Conservation (phyloP, 441 rosid species). For the Pelargonium cotyledonis region DNA sequence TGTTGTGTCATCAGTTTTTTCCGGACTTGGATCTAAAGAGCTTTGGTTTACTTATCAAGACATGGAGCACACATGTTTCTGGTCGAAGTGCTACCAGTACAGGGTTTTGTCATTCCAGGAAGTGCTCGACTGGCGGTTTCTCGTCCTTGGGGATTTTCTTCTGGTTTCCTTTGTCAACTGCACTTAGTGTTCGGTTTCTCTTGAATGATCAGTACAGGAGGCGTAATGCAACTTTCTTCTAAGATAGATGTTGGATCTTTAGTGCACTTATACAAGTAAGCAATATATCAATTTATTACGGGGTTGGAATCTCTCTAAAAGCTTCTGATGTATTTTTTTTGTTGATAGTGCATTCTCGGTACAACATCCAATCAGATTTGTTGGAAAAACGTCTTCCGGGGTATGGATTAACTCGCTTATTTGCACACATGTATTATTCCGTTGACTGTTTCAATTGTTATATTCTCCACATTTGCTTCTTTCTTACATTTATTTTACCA, state of each 20-base stretch:
- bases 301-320: background rate
- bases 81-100: conserved; percentile 60
- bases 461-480: conserved; percentile 14
- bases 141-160: conserved; percentile 60
- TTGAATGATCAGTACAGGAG: conserved; percentile 42
- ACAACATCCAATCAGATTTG: conserved; percentile 33
- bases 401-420: conserved; percentile 14
- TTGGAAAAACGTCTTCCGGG: conserved; percentile 37
- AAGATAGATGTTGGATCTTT: conserved; percentile 55
- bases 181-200: conserved; percentile 57
- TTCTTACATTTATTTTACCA: conserved; percentile 15
- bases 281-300: conserved; percentile 2
- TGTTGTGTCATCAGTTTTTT: conserved; percentile 40
- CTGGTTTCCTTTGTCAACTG: conserved; percentile 82
- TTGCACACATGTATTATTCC: background rate
- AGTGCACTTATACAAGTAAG: conserved; percentile 41
- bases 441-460: conserved; percentile 13
- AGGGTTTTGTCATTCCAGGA: conserved; percentile 72
- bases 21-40: conserved; percentile 41
- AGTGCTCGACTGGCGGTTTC: conserved; percentile 87
- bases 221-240: conserved; percentile 58
- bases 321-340: conserved; percentile 16
- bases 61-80: conserved; percentile 60
- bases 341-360: conserved; percentile 34
- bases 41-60: conserved; percentile 36